Evolutionary conservation across 1,284 basidiomycete species (phyloP), one percentile per base, ranked within the genome.

Genomic region (Singerocomus rubriflavus): DNA sequence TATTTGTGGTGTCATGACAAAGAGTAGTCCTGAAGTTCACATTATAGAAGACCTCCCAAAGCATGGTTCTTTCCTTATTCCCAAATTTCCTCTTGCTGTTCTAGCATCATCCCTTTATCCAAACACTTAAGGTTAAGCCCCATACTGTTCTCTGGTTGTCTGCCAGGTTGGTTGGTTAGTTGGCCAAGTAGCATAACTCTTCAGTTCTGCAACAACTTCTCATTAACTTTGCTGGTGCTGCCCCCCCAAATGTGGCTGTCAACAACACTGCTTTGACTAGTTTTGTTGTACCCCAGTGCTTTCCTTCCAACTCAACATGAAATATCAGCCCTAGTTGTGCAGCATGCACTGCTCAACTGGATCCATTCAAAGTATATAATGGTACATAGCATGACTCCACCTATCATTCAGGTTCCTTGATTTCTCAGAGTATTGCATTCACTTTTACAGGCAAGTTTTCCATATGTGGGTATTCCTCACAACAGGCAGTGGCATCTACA

Each of bases 361-460:
- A 57, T 35, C 39, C 55, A 3, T 11, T 40, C 1, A 12, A 5
- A 2, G 50, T 35, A 3, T 57, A 53, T 11, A 41, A 61, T 0
- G 34, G 38, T 5, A 61, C 61, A 16, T 61, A 61, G 61, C 59
- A 61, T 16, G 61, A 62, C 3, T 5, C 46, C 11, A 62, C 50
- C 6, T 51, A 26, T n/a, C 0, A 0, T 31, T 29, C 45, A 1
- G 3, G 9, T 11, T 14, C n/a, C 8, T 14, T 12, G 0, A 3
- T 2, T 29, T 10, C 25, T 2, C 56, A 41, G 37, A 5, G 1
- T 2, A 34, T 60, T 21, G 29, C 53, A 10, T 39, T 64, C 16
- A 51, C 40, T 10, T 64, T 62, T 4, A 51, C 36, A 30, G 61
- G 59, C 51, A 16, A n/a, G n/a, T n/a, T n/a, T n/a, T n/a, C n/a